Percentiles rank a stretch among this genome's conserved stretches.
These are phyloP conservation scores for Ogataea methanolica DNA, from an alignment of 805 yeast genomes.

Conservation along the genomic window DNA sequence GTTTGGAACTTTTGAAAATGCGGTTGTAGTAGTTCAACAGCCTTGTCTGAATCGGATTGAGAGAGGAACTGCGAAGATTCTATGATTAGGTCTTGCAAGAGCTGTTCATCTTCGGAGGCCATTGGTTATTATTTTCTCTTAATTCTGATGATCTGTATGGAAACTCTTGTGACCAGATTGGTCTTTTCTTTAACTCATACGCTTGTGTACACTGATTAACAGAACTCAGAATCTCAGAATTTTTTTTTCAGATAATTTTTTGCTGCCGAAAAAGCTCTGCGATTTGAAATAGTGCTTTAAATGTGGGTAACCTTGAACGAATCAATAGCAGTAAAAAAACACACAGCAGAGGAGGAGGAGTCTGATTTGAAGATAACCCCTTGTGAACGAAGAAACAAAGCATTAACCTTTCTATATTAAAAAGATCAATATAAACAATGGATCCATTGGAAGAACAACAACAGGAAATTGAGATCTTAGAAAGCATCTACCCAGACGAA, in stretches of 20 bases:
- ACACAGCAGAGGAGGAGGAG: too few species aligned
- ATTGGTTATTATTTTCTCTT: neutral
- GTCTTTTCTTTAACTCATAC: too few species aligned
- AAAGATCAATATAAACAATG: conserved; percentile 36
- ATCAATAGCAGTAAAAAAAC: too few species aligned
- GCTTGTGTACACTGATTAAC: too few species aligned
- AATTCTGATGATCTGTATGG: neutral
- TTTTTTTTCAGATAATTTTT: too few species aligned
- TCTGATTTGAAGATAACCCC: neutral
- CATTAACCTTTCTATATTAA: neutral
- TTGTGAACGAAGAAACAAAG: neutral
- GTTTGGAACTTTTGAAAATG: conserved; percentile 32
- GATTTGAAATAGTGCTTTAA: too few species aligned
- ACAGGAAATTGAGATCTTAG: conserved; percentile 86
- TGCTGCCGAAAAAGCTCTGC: too few species aligned
- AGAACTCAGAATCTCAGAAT: too few species aligned
- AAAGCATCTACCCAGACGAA: conserved; percentile 94
- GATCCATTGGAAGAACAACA: conserved; percentile 77
- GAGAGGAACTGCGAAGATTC: conserved; percentile 42
- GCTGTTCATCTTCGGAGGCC: conserved; percentile 4
- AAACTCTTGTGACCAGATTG: too few species aligned
- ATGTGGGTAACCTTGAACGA: too few species aligned
- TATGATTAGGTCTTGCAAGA: conserved; percentile 17
- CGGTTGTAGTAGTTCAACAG: conserved; percentile 44
- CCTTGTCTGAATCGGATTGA: conserved; percentile 48